These are phyloP conservation scores for Corylus avellana DNA, from an alignment of 306 rosid species.

Conservation along the genomic window DNA sequence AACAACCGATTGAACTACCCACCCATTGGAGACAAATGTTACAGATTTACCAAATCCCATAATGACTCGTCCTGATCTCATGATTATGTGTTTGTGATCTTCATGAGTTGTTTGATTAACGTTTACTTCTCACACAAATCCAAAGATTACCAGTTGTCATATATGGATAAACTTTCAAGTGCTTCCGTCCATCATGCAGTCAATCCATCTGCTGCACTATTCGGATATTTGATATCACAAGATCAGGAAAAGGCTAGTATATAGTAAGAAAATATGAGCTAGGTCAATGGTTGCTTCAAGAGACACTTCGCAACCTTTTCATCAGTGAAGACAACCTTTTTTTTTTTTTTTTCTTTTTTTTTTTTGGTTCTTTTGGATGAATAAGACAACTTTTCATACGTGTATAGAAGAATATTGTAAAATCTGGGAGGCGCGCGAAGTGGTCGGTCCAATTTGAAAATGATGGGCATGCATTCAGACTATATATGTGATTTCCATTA, in stretches of 20 bases:
- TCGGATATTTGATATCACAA: background rate
- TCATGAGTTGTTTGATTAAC: background rate
- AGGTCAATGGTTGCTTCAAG: conserved; percentile 16
- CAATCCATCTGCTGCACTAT: background rate
- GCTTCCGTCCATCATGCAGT: conserved; percentile 34
- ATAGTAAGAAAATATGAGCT: conserved; percentile 6
- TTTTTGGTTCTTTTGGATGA: too few species aligned
- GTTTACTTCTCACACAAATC: conserved; percentile 8
- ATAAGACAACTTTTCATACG: background rate
- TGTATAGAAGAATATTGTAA: conserved; percentile 12
- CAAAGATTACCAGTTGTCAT: conserved; percentile 23
- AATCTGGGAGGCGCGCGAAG: conserved; percentile 7
- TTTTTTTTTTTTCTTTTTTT: too few species aligned
- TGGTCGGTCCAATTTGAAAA: conserved; percentile 45
- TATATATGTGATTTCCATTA: background rate
- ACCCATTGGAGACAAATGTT: too few species aligned
- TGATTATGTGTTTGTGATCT: conserved; percentile 4
- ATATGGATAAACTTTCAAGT: conserved; percentile 10
- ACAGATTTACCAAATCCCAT: background rate
- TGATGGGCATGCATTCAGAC: conserved; percentile 10
- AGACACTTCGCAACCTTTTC: conserved; percentile 2
- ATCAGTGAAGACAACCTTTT: conserved; percentile 10
- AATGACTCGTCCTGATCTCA: background rate
- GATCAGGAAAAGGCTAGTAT: background rate
- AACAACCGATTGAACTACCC: too few species aligned